These are phyloP conservation scores for Colletotrichum truncatum DNA, from an alignment of 2,329 filamentous ascomycete species.

Conservation along the genomic window DNA sequence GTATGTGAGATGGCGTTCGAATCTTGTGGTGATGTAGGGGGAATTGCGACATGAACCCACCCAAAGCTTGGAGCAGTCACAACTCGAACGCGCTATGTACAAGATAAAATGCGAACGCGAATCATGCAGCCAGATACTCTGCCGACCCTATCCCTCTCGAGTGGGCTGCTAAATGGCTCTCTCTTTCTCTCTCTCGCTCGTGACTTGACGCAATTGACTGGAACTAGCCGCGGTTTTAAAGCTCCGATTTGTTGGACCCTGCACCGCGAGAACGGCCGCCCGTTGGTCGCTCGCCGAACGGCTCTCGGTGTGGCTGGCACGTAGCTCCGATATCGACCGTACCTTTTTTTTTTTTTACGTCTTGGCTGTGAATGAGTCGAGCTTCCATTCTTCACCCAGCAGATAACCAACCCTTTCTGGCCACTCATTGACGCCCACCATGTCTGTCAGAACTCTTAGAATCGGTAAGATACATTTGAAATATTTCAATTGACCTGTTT, in stretches of 20 bases:
- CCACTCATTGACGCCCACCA: constrained; percentile 36
- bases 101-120: neutral
- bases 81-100: neutral
- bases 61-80: neutral
- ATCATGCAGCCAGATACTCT: neutral
- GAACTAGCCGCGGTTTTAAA: constrained; percentile 5
- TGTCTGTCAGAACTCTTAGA: constrained; percentile 53
- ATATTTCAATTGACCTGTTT: neutral
- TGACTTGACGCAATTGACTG: constrained; percentile 10
- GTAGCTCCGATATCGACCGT: constrained; percentile 31
- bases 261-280: neutral
- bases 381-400: neutral
- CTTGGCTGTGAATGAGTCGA: neutral
- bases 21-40: neutral
- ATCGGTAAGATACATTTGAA: constrained; percentile 42
- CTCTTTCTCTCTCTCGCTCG: too few species aligned
- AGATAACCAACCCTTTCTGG: neutral
- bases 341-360: constrained; percentile 15
- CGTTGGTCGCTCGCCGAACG: constrained; percentile 27
- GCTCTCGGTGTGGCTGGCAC: constrained; percentile 26
- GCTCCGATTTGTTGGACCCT: constrained; percentile 1
- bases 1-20: neutral
- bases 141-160: too few species aligned
- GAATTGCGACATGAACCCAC: neutral
- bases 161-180: too few species aligned